Evolutionary conservation across 2,329 filamentous ascomycete genomes (phyloP).

Genomic region (Sordariomycetes sp.): DNA sequence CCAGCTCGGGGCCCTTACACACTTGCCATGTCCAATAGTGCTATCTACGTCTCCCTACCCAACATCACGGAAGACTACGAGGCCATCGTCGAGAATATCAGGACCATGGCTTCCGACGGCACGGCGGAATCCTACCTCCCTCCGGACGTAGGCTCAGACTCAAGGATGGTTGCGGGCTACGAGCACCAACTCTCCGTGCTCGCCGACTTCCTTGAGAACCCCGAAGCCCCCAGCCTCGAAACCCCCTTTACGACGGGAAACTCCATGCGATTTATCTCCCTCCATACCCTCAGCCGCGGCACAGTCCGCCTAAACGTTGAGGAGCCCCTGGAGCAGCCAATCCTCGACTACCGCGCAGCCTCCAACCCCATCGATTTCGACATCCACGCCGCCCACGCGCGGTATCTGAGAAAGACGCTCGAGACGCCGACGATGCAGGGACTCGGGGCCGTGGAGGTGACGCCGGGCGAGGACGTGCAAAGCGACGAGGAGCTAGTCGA

Average conservation of each 20-base stretch:
- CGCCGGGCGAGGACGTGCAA: constrained; percentile 14
- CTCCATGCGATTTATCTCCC: constrained; percentile 11
- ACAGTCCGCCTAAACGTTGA: constrained; percentile 15
- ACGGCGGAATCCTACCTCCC: constrained; percentile 11
- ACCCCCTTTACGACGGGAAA: constrained; percentile 15
- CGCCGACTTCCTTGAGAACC: constrained; percentile 15
- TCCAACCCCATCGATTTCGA: constrained; percentile 25
- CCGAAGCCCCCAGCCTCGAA: constrained; percentile 17
- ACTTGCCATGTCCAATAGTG: constrained; percentile 18
- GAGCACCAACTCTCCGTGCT: constrained; percentile 14
- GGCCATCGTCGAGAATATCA: constrained; percentile 12
- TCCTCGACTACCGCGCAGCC: constrained; percentile 21
- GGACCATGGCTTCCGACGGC: constrained; percentile 12
- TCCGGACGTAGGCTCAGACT: constrained; percentile 5
- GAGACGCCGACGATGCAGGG: constrained; percentile 14
- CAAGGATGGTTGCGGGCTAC: constrained; percentile 14
- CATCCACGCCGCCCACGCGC: constrained; percentile 18
- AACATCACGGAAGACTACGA: constrained; percentile 8
- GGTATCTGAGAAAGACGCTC: constrained; percentile 16
- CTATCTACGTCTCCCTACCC: constrained; percentile 16
- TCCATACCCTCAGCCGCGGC: constrained; percentile 23
- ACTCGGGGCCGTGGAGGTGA: constrained; percentile 14
- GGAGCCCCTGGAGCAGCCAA: constrained; percentile 14
- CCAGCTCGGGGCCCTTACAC: constrained; percentile 24
- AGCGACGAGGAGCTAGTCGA: constrained; percentile 6